These are phyloP conservation scores for Entelexis paramagnoliae DNA, from an alignment of 1,139 yeast species.

Conservation along the genomic window DNA sequence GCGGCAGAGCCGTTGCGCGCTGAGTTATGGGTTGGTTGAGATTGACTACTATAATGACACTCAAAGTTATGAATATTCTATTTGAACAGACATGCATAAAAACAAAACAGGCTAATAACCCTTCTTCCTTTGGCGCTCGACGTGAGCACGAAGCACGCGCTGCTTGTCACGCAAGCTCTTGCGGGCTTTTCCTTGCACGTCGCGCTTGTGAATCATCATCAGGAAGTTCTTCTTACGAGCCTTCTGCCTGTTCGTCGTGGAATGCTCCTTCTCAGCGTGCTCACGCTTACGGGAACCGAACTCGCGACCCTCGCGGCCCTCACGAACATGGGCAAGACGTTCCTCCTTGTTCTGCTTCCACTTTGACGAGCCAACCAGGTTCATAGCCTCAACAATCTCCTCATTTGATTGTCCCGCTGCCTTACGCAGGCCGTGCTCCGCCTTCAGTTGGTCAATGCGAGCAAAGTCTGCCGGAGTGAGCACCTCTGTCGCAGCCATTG, in stretches of 20 bases:
- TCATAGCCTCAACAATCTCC: constrained; percentile 70
- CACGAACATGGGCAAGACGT: constrained; percentile 72
- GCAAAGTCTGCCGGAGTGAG: constrained; percentile 97
- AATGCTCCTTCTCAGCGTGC: constrained; percentile 50
- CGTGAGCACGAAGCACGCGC: constrained; percentile 72
- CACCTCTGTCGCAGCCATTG: constrained; percentile 61
- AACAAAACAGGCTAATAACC: constrained; percentile 33
- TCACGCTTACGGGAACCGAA: constrained; percentile 83
- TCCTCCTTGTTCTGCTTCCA: constrained; percentile 85
- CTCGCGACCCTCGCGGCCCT: constrained; percentile 89
- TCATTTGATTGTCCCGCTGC: constrained; percentile 62
- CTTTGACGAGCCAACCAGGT: constrained; percentile 73
- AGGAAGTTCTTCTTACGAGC: constrained; percentile 97
- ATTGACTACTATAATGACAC: no score
- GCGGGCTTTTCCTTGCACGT: constrained; percentile 89
- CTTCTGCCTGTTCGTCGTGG: constrained; percentile 92
- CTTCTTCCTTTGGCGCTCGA: constrained; percentile 80
- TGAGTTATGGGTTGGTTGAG: not conserved
- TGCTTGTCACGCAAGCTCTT: constrained; percentile 85
- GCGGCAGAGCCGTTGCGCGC: not conserved
- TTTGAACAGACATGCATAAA: not conserved
- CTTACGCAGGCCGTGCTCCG: constrained; percentile 75
- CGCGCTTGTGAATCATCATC: constrained; percentile 93
- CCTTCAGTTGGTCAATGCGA: constrained; percentile 74
- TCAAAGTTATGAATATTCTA: not conserved